Evolutionary conservation across 1,139 yeast genomes (phyloP), one percentile per base, ranked within the genome.

Genomic region (Meyerozyma elateridarum): DNA sequence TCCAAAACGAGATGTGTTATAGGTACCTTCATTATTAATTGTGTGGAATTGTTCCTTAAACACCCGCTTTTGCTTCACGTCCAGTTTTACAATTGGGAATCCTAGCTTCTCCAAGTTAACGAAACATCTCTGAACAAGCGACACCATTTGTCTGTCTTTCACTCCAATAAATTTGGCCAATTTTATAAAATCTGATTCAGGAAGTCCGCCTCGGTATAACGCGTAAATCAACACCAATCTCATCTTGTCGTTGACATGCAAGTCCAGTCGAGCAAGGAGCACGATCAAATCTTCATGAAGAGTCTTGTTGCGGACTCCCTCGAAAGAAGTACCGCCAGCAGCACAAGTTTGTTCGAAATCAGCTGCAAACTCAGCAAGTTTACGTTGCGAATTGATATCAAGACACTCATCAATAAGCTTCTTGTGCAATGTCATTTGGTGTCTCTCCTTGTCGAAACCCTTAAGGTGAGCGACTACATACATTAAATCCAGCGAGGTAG

Each of bases 191-290:
- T 91, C 99, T 6, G 69, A 54, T 44, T 79, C 82, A 12, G 85
- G 69, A 18, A 91, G 63, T 0, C 99, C 98, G 4, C 93, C 91
- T 43, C 97, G 70, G 54, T 79, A 84, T 24, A 88, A 56, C 1
- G 89, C 83, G 55, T 91, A 91, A 4, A 84, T 61, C 19, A 85
- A 64, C n/a, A 91, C 73, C 28, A 85, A 64, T 39, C 98, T 72
- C 42, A 87, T 66, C 50, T 85, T 85, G 47, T 87, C 93, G 29
- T 72, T 68, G 15, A 69, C 63, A 16, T 62, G 65, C 32, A 77
- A 62, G 32, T 65, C 69, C 33, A 70, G 63, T 42, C 79, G 59
- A 15, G 76, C 74, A 25, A 89, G 61, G 22, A 79, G 52, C 4
- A 63, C 69, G 19, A 91, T 64, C 38, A 89, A 61, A 29, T 76